A percentile compares a stretch with the other conserved stretches of the same genome.
phyloP scores from a whole-genome alignment of 352 stramenopile genomes.

The Phytophthora sp. region DNA sequence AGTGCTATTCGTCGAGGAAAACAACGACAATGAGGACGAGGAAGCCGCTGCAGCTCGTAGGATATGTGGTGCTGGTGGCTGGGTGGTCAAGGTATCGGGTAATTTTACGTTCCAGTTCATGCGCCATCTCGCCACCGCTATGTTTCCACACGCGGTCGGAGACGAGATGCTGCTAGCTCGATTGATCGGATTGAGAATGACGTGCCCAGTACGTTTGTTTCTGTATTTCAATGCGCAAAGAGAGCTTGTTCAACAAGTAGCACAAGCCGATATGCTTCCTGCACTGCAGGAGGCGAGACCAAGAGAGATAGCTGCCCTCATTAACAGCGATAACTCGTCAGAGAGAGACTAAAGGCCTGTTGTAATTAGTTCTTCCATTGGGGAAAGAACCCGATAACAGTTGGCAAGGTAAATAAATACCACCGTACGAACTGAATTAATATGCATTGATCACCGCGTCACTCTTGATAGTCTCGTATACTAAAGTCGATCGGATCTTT shows the following conservation, averaged over 20 bases:
- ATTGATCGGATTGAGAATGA: neutral
- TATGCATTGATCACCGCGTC: too few species aligned
- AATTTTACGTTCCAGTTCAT: neutral
- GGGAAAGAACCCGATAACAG: too few species aligned
- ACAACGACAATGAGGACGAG: neutral
- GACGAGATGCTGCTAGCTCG: constrained; percentile 1
- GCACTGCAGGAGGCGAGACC: neutral
- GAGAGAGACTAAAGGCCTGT: too few species aligned
- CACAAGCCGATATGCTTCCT: neutral
- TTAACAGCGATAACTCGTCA: neutral
- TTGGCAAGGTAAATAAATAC: too few species aligned
- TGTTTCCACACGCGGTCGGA: neutral
- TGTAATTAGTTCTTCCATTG: too few species aligned
- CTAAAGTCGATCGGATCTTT: constrained; percentile 46
- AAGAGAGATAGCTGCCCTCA: neutral
- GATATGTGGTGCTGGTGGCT: neutral
- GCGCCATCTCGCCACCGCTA: neutral
- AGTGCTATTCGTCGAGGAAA: neutral
- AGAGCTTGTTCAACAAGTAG: constrained; percentile 1
- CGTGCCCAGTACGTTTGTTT: neutral
- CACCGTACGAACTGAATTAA: too few species aligned
- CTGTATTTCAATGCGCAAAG: neutral
- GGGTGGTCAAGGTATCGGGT: neutral
- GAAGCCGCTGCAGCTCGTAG: neutral
- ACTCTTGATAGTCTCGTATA: constrained; percentile 56